These are phyloP conservation scores for Ophiocordyceps camponoti-leonardi DNA, from an alignment of 2,329 filamentous ascomycete genomes.

Conservation along the genomic window DNA sequence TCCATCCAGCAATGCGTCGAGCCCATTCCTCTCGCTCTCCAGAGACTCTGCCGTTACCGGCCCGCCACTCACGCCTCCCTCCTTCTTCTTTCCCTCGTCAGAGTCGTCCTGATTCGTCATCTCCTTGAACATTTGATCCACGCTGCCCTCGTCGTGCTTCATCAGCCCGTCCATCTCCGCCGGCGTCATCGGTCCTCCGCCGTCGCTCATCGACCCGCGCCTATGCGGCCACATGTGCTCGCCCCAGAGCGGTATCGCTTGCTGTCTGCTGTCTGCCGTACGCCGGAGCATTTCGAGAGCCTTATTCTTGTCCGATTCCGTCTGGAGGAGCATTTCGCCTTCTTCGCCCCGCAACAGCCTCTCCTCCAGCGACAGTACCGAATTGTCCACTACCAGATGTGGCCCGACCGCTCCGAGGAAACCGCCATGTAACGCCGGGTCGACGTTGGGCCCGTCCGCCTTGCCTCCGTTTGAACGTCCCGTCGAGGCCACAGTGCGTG, in stretches of 20 bases:
- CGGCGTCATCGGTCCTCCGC: slow-evolving; percentile 10
- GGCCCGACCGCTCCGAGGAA: slow-evolving; percentile 25
- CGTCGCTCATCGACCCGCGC: slow-evolving; percentile 12
- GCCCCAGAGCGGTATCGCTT: slow-evolving; percentile 34
- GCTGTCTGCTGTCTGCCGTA: slow-evolving; percentile 30
- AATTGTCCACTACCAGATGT: slow-evolving; percentile 21
- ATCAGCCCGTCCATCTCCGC: slow-evolving; percentile 12
- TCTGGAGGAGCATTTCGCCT: slow-evolving; percentile 25
- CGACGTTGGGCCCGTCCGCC: slow-evolving; percentile 22
- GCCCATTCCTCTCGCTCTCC: slow-evolving; percentile 27
- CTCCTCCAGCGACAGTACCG: slow-evolving; percentile 29
- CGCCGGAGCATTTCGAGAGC: slow-evolving; percentile 34
- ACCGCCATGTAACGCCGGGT: slow-evolving; percentile 21
- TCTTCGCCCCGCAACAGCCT: slow-evolving; percentile 29
- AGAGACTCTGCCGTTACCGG: slow-evolving; percentile 23
- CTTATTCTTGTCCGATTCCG: slow-evolving; percentile 28
- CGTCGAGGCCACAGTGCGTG: slow-evolving; percentile 11
- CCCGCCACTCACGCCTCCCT: slow-evolving; percentile 9
- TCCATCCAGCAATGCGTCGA: slow-evolving; percentile 26
- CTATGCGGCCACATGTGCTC: slow-evolving; percentile 25
- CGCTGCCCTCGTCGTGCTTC: slow-evolving; percentile 26
- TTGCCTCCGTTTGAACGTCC: slow-evolving; percentile 12
- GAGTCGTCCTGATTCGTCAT: slow-evolving; percentile 34
- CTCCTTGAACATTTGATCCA: slow-evolving; percentile 38
- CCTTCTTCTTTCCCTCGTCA: slow-evolving; percentile 24